Conservation (phyloP, 2,329 filamentous ascomycete genomes). For the Xylariomycetidae sp. region DNA sequence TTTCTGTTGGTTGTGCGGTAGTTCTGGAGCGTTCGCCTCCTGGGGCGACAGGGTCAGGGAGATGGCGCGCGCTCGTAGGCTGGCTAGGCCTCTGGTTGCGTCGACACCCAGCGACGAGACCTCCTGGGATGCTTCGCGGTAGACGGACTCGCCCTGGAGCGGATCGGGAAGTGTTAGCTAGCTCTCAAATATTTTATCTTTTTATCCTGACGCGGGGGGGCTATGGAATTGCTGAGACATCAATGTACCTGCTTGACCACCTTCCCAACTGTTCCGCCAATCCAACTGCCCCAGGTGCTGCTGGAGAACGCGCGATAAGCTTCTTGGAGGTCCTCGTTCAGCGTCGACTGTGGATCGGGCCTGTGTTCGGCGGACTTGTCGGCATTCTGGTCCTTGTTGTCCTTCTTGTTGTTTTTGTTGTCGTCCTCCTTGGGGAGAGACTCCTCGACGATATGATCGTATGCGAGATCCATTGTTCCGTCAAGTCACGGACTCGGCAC, state of each 20-base stretch:
- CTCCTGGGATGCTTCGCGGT: slow-evolving; percentile 84
- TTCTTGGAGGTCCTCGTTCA: slow-evolving; percentile 89
- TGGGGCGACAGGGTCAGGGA: slow-evolving; percentile 51
- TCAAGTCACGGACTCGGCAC: slow-evolving; percentile 13
- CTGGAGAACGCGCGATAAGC: slow-evolving; percentile 90
- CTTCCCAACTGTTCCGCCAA: slow-evolving; percentile 84
- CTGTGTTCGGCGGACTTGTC: slow-evolving; percentile 34
- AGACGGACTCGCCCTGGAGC: slow-evolving; percentile 78
- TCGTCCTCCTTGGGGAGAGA: slow-evolving; percentile 53
- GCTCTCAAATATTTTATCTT: no score
- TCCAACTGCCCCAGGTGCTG: slow-evolving; percentile 83
- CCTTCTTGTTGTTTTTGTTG: slow-evolving; percentile 3
- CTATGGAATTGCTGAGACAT: no score
- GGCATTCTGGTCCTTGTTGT: slow-evolving; percentile 31
- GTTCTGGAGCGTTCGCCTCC: no score
- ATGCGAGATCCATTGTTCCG: slow-evolving; percentile 80
- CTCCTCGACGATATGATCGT: slow-evolving; percentile 93
- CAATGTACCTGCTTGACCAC: slow-evolving; percentile 81
- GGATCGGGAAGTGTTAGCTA: no score
- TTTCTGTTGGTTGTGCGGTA: slow-evolving; percentile 20
- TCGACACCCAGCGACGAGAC: slow-evolving; percentile 74
- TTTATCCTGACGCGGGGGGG: no score
- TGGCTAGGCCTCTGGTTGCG: slow-evolving; percentile 75
- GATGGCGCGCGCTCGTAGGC: slow-evolving; percentile 69
- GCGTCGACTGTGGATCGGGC: slow-evolving; percentile 44